phyloP scores from a whole-genome alignment of 1,139 yeast genomes.

The Debaryomyces psychrophilus region DNA sequence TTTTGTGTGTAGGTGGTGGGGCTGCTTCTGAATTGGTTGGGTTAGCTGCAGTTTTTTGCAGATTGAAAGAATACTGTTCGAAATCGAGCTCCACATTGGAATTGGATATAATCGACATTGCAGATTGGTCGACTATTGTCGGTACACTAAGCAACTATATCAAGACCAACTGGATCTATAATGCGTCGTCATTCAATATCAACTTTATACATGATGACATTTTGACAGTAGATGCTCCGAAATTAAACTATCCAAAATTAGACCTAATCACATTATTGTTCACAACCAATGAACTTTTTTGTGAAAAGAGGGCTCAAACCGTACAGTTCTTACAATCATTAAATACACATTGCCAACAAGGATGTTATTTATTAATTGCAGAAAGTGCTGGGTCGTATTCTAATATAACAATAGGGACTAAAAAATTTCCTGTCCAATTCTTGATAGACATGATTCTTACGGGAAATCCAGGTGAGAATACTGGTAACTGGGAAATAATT shows the following conservation, averaged over 20 bases:
- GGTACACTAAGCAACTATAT: slow-evolving; percentile 45
- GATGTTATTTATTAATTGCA: slow-evolving; percentile 65
- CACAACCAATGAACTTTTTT: slow-evolving; percentile 84
- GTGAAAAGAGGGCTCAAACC: slow-evolving; percentile 65
- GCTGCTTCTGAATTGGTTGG: slow-evolving; percentile 86
- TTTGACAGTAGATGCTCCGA: slow-evolving; percentile 20
- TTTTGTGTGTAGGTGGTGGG: slow-evolving; percentile 82
- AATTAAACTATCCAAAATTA: slow-evolving; percentile 21
- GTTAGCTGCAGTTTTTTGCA: slow-evolving; percentile 59
- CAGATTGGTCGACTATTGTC: slow-evolving; percentile 70
- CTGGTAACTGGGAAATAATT: slow-evolving; percentile 68
- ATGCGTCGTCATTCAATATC: slow-evolving; percentile 40
- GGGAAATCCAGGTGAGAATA: slow-evolving; percentile 52
- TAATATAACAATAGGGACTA: slow-evolving; percentile 73
- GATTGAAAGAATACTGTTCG: slow-evolving; percentile 45
- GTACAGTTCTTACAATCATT: slow-evolving; percentile 59
- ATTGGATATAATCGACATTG: slow-evolving; percentile 69
- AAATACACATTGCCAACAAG: slow-evolving; percentile 51
- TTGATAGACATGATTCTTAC: slow-evolving; percentile 71
- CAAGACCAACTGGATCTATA: slow-evolving; percentile 55
- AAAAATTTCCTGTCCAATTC: slow-evolving; percentile 80
- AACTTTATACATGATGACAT: slow-evolving; percentile 58
- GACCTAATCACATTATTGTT: slow-evolving; percentile 70
- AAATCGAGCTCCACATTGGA: slow-evolving; percentile 39
- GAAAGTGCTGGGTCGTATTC: slow-evolving; percentile 94